phyloP scores from a whole-genome alignment of 1,284 basidiomycete genomes.

The Ustilago sp. region DNA sequence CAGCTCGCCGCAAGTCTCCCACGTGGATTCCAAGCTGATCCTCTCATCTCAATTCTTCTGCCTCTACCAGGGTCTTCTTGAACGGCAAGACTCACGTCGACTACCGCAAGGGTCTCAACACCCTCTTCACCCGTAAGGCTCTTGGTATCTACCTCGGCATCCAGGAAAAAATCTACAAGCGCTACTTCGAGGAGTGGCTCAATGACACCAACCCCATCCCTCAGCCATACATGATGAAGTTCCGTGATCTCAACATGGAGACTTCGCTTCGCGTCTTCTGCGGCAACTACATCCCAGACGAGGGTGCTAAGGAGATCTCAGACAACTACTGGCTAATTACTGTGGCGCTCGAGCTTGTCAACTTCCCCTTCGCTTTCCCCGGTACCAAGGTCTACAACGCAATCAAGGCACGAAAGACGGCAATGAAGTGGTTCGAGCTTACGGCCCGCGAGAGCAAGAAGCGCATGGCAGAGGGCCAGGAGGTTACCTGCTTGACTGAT shows the following conservation, averaged over 20 bases:
- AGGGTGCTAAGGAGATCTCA: constrained; percentile 83
- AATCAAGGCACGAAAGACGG: constrained; percentile 89
- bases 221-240: constrained; percentile 81
- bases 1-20: too few relatives aligned
- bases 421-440: constrained; percentile 84
- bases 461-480: constrained; percentile 83
- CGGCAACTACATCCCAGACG: constrained; percentile 85
- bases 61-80: constrained; percentile 85
- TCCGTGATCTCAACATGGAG: constrained; percentile 96
- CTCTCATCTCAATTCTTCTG: neutral
- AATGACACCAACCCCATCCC: constrained; percentile 60
- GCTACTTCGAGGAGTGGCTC: constrained; percentile 75
- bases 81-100: constrained; percentile 93
- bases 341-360: constrained; percentile 93
- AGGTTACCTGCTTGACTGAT: constrained; percentile 90
- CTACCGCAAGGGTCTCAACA: constrained; percentile 90
- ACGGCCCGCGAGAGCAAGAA: constrained; percentile 85
- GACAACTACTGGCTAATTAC: constrained; percentile 98
- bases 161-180: constrained; percentile 86
- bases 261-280: constrained; percentile 96
- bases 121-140: constrained; percentile 83
- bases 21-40: neutral
- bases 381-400: constrained; percentile 97
- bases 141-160: constrained; percentile 85
- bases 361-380: constrained; percentile 83